Conservation (phyloP, 2,329 filamentous ascomycete genomes). For the Arthrobotrys musiformis region DNA sequence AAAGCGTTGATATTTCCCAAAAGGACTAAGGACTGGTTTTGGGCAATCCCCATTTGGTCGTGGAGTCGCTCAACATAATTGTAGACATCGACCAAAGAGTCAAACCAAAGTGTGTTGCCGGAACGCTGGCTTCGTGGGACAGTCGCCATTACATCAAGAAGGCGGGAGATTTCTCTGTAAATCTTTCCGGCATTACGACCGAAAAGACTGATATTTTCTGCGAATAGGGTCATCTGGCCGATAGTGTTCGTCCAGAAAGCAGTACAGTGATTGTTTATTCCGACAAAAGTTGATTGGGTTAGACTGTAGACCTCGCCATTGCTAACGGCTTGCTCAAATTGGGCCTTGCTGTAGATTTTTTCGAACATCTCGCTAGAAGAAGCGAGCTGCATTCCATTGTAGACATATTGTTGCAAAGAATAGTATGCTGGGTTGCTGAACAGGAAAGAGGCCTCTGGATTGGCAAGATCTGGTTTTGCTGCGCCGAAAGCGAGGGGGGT, state of each 20-base stretch:
- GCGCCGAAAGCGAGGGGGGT: constrained; percentile 34
- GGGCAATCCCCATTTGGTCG: constrained; percentile 46
- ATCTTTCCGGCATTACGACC: constrained; percentile 30
- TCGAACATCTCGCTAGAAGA: constrained; percentile 25
- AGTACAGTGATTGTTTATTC: constrained; percentile 38
- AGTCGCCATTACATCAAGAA: constrained; percentile 22
- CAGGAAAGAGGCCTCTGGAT: constrained; percentile 46
- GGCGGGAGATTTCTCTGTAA: constrained; percentile 32
- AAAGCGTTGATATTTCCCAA: constrained; percentile 44
- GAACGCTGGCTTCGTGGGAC: constrained; percentile 20
- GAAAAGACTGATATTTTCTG: constrained; percentile 48
- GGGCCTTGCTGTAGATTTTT: constrained; percentile 33
- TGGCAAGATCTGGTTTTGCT: constrained; percentile 28
- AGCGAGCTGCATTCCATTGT: constrained; percentile 50
- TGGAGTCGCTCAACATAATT: constrained; percentile 47
- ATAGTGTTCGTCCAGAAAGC: constrained; percentile 46
- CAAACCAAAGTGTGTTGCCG: constrained; percentile 20
- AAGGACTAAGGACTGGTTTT: constrained; percentile 30
- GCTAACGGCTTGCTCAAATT: constrained; percentile 37
- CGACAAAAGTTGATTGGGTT: constrained; percentile 34
- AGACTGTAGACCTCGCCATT: constrained; percentile 31
- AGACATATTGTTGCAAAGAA: constrained; percentile 36
- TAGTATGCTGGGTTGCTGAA: constrained; percentile 45
- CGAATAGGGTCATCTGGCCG: constrained; percentile 49
- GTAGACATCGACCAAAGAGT: constrained; percentile 39